Conservation (phyloP, 345 rosid species). For the Gossypium thurberi region DNA sequence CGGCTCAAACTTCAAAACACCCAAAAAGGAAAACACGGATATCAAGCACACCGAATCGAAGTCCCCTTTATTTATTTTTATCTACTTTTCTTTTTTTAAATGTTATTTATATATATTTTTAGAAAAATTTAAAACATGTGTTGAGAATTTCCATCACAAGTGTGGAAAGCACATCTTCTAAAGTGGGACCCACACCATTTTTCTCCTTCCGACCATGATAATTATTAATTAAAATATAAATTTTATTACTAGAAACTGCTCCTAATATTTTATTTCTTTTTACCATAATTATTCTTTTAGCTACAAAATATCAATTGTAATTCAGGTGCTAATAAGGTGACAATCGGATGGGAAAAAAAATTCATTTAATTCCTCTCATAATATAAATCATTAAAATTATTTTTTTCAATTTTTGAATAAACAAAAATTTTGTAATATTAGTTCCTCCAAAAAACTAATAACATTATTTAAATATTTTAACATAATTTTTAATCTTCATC, state of each 20-base stretch:
- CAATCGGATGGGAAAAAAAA: no score
- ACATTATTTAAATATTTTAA: no score
- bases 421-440: no score
- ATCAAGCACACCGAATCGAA: background rate
- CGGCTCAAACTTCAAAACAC: background rate
- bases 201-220: conserved; percentile 10
- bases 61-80: background rate
- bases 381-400: no score
- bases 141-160: conserved; percentile 31
- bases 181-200: conserved; percentile 27
- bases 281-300: no score
- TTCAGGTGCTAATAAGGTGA: no score
- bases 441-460: no score
- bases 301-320: no score
- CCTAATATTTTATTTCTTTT: no score
- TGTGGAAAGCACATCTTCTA: conserved; percentile 31
- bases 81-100: background rate
- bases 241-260: no score
- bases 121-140: conserved; percentile 24
- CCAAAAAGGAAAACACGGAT: background rate
- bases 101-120: background rate
- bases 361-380: no score
- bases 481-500: no score
- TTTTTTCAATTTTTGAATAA: background rate
- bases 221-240: background rate